These are phyloP conservation scores for Backusella australiensis DNA, from an alignment of 192 early-diverging fungal genomes.

Conservation along the genomic window DNA sequence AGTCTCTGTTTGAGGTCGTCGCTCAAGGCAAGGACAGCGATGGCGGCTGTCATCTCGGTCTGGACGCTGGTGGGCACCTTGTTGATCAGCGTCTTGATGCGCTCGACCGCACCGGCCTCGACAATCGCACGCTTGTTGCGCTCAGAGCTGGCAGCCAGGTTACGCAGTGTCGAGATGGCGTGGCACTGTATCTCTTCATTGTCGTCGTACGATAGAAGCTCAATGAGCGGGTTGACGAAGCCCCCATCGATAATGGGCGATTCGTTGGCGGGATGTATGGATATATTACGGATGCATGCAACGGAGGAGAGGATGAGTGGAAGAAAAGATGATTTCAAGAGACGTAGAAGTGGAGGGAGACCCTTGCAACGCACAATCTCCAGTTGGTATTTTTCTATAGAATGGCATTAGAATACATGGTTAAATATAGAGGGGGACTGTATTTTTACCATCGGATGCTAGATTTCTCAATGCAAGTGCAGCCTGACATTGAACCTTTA, in stretches of 20 bases:
- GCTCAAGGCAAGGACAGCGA: constrained; percentile 79
- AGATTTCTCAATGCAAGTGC: constrained; percentile 85
- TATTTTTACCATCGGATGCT: constrained; percentile 66
- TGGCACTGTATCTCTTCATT: constrained; percentile 87
- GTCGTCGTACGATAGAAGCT: constrained; percentile 60
- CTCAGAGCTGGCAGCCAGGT: constrained; percentile 76
- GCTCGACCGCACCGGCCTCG: constrained; percentile 73
- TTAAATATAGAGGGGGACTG: neutral
- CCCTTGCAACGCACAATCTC: constrained; percentile 79
- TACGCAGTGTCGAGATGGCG: constrained; percentile 81
- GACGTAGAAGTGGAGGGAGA: constrained; percentile 67
- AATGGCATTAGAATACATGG: neutral
- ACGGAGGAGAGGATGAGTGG: constrained; percentile 80
- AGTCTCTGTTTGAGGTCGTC: constrained; percentile 71
- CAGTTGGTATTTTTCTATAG: constrained; percentile 77
- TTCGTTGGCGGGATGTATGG: constrained; percentile 85
- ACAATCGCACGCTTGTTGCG: constrained; percentile 74
- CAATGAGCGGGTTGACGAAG: constrained; percentile 67
- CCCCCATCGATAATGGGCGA: constrained; percentile 79
- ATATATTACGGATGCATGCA: constrained; percentile 87
- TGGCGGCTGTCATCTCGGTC: constrained; percentile 80
- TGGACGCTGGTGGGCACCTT: constrained; percentile 60
- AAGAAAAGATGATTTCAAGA: constrained; percentile 71
- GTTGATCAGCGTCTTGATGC: constrained; percentile 58
- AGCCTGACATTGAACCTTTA: constrained; percentile 87